Percentiles rank a stretch among this genome's conserved stretches.
These are phyloP conservation scores for Penicillium expansum DNA, from an alignment of 2,329 filamentous ascomycete genomes.

Conservation along the genomic window DNA sequence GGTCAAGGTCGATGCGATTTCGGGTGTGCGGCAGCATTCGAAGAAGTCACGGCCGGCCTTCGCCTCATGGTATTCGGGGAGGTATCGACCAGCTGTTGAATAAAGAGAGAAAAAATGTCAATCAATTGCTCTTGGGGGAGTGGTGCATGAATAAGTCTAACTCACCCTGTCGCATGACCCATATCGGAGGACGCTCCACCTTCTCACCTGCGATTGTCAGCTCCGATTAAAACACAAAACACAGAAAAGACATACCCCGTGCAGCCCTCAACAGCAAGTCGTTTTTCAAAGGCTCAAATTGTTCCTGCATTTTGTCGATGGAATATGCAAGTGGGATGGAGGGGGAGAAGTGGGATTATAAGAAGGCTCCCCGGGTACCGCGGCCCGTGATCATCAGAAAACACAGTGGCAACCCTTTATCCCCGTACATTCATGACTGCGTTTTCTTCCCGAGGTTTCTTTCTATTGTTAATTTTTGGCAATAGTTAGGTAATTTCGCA, in stretches of 20 bases:
- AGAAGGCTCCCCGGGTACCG: slow-evolving; percentile 18
- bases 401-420: background rate
- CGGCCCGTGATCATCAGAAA: slow-evolving; percentile 15
- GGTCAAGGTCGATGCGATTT: slow-evolving; percentile 89
- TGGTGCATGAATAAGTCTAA: slow-evolving; percentile 5
- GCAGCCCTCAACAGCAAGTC: slow-evolving; percentile 88
- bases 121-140: background rate
- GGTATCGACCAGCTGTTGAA: slow-evolving; percentile 79
- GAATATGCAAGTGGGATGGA: slow-evolving; percentile 20
- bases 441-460: background rate
- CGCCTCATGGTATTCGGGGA: slow-evolving; percentile 95
- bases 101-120: slow-evolving; percentile 5
- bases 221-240: slow-evolving; percentile 8
- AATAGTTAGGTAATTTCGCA: background rate
- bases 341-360: slow-evolving; percentile 22
- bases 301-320: slow-evolving; percentile 57
- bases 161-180: slow-evolving; percentile 98
- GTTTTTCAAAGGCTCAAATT: slow-evolving; percentile 85
- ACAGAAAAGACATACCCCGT: slow-evolving; percentile 59
- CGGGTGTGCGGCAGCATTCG: slow-evolving; percentile 89
- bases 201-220: slow-evolving; percentile 64
- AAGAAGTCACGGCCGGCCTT: slow-evolving; percentile 94
- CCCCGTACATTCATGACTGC: background rate
- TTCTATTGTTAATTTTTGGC: background rate
- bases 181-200: slow-evolving; percentile 90